A percentile compares a stretch with the other conserved stretches of the same genome.
phyloP scores from a whole-genome alignment of 306 rosid genomes.

The Quercus aquifolioides region DNA sequence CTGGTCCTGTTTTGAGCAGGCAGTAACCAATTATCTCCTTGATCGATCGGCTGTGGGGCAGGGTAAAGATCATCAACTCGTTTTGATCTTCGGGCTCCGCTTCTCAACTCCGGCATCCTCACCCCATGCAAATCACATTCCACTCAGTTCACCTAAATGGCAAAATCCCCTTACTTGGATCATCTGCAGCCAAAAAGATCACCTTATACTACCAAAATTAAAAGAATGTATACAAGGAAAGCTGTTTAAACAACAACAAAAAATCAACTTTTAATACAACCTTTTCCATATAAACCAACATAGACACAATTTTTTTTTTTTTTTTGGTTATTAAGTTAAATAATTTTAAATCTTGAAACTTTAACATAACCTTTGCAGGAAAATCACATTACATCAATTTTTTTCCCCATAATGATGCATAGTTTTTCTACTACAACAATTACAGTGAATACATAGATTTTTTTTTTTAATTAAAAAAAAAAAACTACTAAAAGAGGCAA shows the following conservation, averaged over 20 bases:
- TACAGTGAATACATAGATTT: not conserved
- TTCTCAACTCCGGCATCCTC: slow-evolving; percentile 99
- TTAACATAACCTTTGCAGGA: not conserved
- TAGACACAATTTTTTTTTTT: not conserved
- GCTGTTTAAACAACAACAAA: slow-evolving; percentile 6
- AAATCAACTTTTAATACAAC: not conserved
- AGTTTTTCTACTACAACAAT: not conserved
- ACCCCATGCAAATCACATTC: slow-evolving; percentile 95
- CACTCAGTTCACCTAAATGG: slow-evolving; percentile 27
- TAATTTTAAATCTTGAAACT: no score
- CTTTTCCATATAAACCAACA: not conserved
- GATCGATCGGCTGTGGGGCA: slow-evolving; percentile 61
- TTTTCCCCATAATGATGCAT: not conserved
- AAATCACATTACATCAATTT: not conserved
- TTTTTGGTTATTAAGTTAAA: no score
- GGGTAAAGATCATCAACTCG: slow-evolving; percentile 95
- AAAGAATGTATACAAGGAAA: not conserved
- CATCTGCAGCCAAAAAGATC: slow-evolving; percentile 35
- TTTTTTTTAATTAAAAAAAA: not conserved
- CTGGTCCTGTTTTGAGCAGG: slow-evolving; percentile 68
- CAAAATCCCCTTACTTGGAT: not conserved
- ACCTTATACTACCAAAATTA: not conserved
- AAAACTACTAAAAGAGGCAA: not conserved
- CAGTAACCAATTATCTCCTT: slow-evolving; percentile 62
- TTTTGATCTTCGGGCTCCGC: slow-evolving; percentile 95